Base-by-base conservation (phyloP, 2,329 filamentous ascomycete genomes). In the Microdochium nivale region DNA sequence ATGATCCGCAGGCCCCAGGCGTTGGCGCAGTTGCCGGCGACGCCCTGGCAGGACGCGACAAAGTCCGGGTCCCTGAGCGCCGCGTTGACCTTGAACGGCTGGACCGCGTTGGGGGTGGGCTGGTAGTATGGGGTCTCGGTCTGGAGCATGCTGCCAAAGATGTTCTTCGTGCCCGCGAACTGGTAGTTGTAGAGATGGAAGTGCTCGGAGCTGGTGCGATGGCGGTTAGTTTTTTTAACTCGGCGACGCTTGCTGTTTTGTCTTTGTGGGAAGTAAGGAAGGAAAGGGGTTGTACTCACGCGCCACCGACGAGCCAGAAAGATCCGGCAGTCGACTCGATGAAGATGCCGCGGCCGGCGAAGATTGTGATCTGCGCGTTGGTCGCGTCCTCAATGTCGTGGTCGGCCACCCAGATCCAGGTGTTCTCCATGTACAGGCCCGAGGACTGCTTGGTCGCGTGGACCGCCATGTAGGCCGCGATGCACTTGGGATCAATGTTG, bases 91-190 rank as follows among this genome's bases (percentile, higher is more conserved):
- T 64, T 55, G 68, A 84, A 85, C 2, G 78, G 81, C 3, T 67
- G 61, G 2, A 70, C 69, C 0, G 81, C 79, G 49, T 70, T 65
- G 0, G 83, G 82, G 55, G 75, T 77, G 24, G 79, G 76, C 67
- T 85, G 81, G 67, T 77, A 86, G 68, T 87, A 60, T 1, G 83
- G 80, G 2, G 82, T 83, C 64, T 87, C 83, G 48, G 83, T 82
- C 62, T 86, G 83, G 54, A 84, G 78, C 63, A 80, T 72, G 49
- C 78, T 79, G 62, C 76, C 75, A 65, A 77, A 82, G 58, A 84
- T 69, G 60, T 84, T 75, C 57, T 74, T 71, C 1, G 83, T 79
- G 52, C 73, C 70, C 54, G 67, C 69, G 52, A 85, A 69, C 59
- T 86, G 78, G 68, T 86, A 86, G 65, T 86, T 78, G 62, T 82